Evolutionary conservation across 306 rosid species (phyloP).

Genomic region (Malus sieversii): DNA sequence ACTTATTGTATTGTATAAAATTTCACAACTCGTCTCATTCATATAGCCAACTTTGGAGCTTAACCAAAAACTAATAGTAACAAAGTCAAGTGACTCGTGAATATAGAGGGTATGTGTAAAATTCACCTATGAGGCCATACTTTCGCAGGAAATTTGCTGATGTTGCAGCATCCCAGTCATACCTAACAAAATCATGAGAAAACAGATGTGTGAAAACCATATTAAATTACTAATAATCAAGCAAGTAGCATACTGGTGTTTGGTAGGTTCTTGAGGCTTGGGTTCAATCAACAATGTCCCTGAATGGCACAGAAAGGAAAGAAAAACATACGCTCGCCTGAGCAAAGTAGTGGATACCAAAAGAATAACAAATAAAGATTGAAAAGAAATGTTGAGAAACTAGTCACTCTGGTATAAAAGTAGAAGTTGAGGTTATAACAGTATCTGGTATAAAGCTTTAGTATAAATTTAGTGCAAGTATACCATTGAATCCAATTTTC

Average conservation of each 20-base stretch:
- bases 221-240: constrained; percentile 8
- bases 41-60: background rate
- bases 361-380: background rate
- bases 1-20: background rate
- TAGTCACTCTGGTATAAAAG: background rate
- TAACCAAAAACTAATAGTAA: background rate
- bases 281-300: constrained; percentile 94
- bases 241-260: constrained; percentile 64
- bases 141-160: constrained; percentile 80
- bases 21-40: background rate
- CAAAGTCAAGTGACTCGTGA: background rate
- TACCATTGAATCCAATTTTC: constrained; percentile 96
- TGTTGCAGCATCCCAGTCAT: constrained; percentile 99
- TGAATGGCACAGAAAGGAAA: constrained; percentile 20
- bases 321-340: background rate
- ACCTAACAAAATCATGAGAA: constrained; percentile 39
- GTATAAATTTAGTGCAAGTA: constrained; percentile 1
- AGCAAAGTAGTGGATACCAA: background rate
- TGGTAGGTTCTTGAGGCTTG: constrained; percentile 96
- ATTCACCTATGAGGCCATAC: constrained; percentile 65
- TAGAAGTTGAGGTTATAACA: background rate
- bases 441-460: background rate
- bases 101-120: background rate
- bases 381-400: background rate
- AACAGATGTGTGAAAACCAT: background rate